Percentiles rank a stretch among this genome's conserved stretches.
phyloP scores from a whole-genome alignment of 179 eudicot genomes.

The Nepenthes alata region DNA sequence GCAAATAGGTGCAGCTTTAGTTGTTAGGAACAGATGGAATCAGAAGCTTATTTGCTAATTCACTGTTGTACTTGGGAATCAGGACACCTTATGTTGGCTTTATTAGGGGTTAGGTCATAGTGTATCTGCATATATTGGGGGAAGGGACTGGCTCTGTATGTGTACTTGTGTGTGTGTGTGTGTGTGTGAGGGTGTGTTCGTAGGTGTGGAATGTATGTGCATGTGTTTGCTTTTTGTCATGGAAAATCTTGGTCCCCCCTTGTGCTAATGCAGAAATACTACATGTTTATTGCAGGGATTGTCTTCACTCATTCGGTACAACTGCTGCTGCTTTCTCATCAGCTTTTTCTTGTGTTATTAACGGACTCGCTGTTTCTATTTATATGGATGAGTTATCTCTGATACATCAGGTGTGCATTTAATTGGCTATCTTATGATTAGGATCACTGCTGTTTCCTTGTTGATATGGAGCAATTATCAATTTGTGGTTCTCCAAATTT shows the following conservation, averaged over 20 bases:
- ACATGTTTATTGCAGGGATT: conserved; percentile 42
- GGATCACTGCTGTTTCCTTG: background rate
- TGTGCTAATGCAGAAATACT: background rate
- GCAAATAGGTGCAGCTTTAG: too few relatives aligned
- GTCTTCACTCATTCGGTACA: conserved; percentile 45
- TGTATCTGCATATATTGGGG: too few relatives aligned
- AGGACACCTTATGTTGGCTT: too few relatives aligned
- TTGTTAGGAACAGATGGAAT: too few relatives aligned
- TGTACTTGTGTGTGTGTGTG: too few relatives aligned
- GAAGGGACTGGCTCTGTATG: too few relatives aligned
- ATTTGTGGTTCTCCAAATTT: background rate
- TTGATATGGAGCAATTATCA: background rate
- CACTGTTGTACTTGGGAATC: background rate
- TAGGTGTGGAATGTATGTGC: too few relatives aligned
- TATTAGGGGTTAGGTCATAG: too few relatives aligned
- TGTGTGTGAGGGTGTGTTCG: too few relatives aligned
- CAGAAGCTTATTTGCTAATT: background rate
- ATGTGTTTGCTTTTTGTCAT: too few relatives aligned
- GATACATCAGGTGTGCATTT: conserved; percentile 47
- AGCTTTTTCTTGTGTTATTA: conserved; percentile 32
- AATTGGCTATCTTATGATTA: background rate
- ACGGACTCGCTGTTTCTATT: conserved; percentile 37
- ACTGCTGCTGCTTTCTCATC: conserved; percentile 39
- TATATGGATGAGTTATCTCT: conserved; percentile 63
- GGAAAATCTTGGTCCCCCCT: background rate